These are phyloP conservation scores for Triglochin maritima DNA, from an alignment of 106 monocot genomes.

Conservation along the genomic window DNA sequence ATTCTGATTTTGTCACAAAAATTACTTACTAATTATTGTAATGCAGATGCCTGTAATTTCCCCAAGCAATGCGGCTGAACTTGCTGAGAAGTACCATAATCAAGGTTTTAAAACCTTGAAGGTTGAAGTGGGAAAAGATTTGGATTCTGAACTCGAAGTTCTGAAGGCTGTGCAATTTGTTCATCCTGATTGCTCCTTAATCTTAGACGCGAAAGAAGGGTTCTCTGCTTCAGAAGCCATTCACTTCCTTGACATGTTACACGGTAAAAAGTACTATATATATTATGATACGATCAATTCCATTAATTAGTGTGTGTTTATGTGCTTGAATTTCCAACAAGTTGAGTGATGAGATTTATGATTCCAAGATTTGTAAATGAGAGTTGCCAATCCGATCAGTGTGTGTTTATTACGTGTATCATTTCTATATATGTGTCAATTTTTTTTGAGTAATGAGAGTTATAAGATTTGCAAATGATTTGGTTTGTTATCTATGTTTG, in stretches of 20 bases:
- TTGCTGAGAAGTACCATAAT: conserved; percentile 62
- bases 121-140: conserved; percentile 78
- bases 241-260: conserved; percentile 73
- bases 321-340: too few species aligned
- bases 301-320: too few species aligned
- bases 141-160: conserved; percentile 71
- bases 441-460: too few species aligned
- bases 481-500: too few species aligned
- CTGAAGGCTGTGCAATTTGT: conserved; percentile 52
- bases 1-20: not conserved
- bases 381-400: too few species aligned
- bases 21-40: not conserved
- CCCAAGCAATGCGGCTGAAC: conserved; percentile 65
- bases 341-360: too few species aligned
- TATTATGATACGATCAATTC: too few species aligned
- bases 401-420: too few species aligned
- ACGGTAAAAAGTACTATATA: conserved; percentile 30
- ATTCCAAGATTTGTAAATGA: too few species aligned
- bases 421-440: too few species aligned
- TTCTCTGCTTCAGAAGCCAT: conserved; percentile 67
- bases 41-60: conserved; percentile 90
- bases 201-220: conserved; percentile 94
- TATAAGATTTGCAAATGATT: too few species aligned
- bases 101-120: conserved; percentile 70
- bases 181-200: conserved; percentile 77